Evolutionary conservation across 2,329 filamentous ascomycete species (phyloP), one percentile per base, ranked within the genome.

Genomic region (Dothidotthia symphoricarpi): DNA sequence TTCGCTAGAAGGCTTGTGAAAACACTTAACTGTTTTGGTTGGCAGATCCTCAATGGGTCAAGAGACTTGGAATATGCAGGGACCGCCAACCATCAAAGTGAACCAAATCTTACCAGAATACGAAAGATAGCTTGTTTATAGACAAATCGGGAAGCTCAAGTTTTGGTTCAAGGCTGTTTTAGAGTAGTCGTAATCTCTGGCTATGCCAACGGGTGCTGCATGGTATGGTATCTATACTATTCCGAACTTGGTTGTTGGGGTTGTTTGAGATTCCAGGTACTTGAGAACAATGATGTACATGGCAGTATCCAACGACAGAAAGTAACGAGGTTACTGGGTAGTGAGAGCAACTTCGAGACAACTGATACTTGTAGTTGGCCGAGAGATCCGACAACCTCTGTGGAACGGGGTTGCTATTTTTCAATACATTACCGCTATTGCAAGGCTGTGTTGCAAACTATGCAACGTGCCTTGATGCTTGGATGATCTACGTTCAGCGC

Each of bases 1-100:
- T 34, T 37, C 40, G 40, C 45, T 48, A 51, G 33, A 30, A 12
- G 24, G 29, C 53, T 55, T 57, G 53, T 49, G 44, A 44, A 41
- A 13, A 17, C 45, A 49, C 43, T 40, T 51, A 45, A 42, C 37
- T 38, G 25, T 33, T 26, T 17, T 19, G 28, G 51, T 43, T 41
- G 45, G 41, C 32, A 28, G 11, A 29, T 38, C n/a, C 16, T 29
- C 31, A 40, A 34, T 40, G 31, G 16, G 30, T 51, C 45, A 55
- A 53, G 51, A 43, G 22, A 28, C 50, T 53, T 48, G 44, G 51
- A 22, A 28, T 24, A 22, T 41, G 39, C 34, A 42, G 29, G 16
- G 40, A 28, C 11, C 38, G 33, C 12, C 26, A 29, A 16, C 16
- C 9, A 24, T 31, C 16, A 14, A 11, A 14, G 26, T 16, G 14